Percentiles rank a stretch among this genome's conserved stretches.
phyloP scores from a whole-genome alignment of 495 filamentous ascomycete species.

The Parmelia sp. region DNA sequence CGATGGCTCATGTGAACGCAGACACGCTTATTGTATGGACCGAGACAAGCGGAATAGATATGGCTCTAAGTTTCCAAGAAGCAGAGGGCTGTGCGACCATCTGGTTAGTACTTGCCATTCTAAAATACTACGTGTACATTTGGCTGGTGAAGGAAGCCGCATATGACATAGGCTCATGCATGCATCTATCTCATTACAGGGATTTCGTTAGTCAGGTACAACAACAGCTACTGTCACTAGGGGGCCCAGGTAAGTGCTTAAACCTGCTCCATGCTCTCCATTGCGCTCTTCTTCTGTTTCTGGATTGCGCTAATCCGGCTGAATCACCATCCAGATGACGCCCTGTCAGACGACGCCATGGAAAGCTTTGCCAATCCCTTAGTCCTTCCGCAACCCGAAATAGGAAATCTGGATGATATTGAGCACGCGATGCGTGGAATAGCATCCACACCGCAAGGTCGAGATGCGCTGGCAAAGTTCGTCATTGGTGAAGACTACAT shows the following conservation, averaged over 20 bases:
- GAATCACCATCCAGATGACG: constrained; percentile 53
- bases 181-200: constrained; percentile 46
- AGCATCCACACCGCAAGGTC: constrained; percentile 64
- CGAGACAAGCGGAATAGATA: constrained; percentile 77
- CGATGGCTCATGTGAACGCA: constrained; percentile 30
- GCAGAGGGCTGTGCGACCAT: constrained; percentile 88
- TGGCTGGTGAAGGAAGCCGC: constrained; percentile 11
- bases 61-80: constrained; percentile 98
- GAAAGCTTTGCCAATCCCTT: constrained; percentile 60
- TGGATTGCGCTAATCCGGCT: constrained; percentile 29
- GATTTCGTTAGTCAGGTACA: constrained; percentile 86
- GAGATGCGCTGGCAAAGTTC: constrained; percentile 84
- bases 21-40: constrained; percentile 99
- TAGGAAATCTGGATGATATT: constrained; percentile 74
- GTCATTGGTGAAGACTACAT: constrained; percentile 83
- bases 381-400: constrained; percentile 66
- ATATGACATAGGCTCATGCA: constrained; percentile 7
- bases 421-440: constrained; percentile 73
- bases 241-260: constrained; percentile 39
- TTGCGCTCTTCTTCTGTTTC: constrained; percentile 10
- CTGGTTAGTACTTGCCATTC: constrained; percentile 53
- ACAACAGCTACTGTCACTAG: constrained; percentile 51
- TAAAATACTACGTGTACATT: neutral
- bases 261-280: neutral
- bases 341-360: constrained; percentile 78